These are phyloP conservation scores for Amauroascus niger DNA, from an alignment of 2,329 filamentous ascomycete species.

Conservation along the genomic window DNA sequence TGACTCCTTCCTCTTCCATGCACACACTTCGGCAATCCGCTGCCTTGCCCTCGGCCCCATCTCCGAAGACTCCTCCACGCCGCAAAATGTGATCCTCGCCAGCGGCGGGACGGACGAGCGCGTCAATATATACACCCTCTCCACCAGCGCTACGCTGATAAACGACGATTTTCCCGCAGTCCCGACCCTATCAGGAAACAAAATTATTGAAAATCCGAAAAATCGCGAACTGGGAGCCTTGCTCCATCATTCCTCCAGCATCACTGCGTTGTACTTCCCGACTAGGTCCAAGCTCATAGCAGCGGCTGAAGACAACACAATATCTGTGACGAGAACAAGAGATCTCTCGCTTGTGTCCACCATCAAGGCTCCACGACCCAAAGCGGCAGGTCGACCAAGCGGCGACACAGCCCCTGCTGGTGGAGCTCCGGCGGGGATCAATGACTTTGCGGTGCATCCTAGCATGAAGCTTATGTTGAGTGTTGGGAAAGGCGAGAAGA, in stretches of 20 bases:
- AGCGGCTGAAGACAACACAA: conserved; percentile 81
- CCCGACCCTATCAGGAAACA: conserved; percentile 58
- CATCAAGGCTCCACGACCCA: conserved; percentile 81
- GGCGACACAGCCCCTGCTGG: conserved; percentile 82
- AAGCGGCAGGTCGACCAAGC: conserved; percentile 66
- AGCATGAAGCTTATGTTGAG: conserved; percentile 95
- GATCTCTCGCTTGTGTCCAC: conserved; percentile 83
- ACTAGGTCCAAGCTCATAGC: conserved; percentile 78
- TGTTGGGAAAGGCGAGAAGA: conserved; percentile 78
- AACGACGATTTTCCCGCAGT: conserved; percentile 50
- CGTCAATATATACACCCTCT: conserved; percentile 89
- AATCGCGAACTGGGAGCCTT: conserved; percentile 83
- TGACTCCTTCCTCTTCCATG: conserved; percentile 92
- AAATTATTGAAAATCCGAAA: conserved; percentile 71
- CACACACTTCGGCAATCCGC: conserved; percentile 80
- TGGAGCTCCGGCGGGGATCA: conserved; percentile 75
- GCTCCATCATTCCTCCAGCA: conserved; percentile 72
- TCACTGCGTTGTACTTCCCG: conserved; percentile 73
- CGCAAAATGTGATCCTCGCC: conserved; percentile 80
- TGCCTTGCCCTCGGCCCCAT: conserved; percentile 77
- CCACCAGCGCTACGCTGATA: conserved; percentile 53
- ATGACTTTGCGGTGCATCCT: conserved; percentile 90
- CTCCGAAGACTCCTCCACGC: conserved; percentile 45
- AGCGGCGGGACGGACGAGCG: conserved; percentile 88
- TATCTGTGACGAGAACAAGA: conserved; percentile 74